These are phyloP conservation scores for Saraca asoca DNA, from an alignment of 331 rosid species.

Conservation along the genomic window DNA sequence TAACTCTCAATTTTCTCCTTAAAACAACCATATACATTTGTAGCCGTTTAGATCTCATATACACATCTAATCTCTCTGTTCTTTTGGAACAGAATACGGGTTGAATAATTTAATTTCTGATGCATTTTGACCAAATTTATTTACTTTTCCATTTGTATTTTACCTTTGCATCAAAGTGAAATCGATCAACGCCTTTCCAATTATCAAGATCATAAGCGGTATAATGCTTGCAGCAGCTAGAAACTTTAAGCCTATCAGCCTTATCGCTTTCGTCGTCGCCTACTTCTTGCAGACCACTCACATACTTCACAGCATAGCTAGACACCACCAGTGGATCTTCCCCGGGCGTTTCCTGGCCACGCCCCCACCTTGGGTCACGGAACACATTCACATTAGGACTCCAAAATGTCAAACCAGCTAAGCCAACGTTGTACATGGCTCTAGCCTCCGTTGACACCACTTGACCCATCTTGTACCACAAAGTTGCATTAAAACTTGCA, in stretches of 20 bases:
- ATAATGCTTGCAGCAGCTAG: slow-evolving; percentile 85
- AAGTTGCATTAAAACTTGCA: slow-evolving; percentile 57
- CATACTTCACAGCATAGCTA: slow-evolving; percentile 60
- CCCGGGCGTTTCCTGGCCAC: slow-evolving; percentile 75
- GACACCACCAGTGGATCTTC: slow-evolving; percentile 77
- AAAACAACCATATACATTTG: too few relatives aligned
- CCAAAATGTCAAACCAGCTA: slow-evolving; percentile 83
- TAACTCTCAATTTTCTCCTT: too few relatives aligned
- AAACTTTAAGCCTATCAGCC: slow-evolving; percentile 71
- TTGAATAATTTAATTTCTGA: background rate
- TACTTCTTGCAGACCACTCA: slow-evolving; percentile 64
- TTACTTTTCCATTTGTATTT: background rate
- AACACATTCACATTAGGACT: slow-evolving; percentile 83
- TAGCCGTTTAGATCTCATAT: too few relatives aligned
- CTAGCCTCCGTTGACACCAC: slow-evolving; percentile 81
- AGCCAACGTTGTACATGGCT: slow-evolving; percentile 75
- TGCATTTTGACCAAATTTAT: background rate
- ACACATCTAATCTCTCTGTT: too few relatives aligned
- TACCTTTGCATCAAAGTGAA: slow-evolving; percentile 82
- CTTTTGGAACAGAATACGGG: too few relatives aligned
- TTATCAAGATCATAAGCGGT: slow-evolving; percentile 79
- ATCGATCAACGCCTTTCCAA: slow-evolving; percentile 78
- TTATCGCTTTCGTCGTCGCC: slow-evolving; percentile 40
- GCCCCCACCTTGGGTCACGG: slow-evolving; percentile 85
- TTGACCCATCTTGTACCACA: slow-evolving; percentile 72